Conservation (phyloP, 2,329 filamentous ascomycete species). For the Alternaria rosae region DNA sequence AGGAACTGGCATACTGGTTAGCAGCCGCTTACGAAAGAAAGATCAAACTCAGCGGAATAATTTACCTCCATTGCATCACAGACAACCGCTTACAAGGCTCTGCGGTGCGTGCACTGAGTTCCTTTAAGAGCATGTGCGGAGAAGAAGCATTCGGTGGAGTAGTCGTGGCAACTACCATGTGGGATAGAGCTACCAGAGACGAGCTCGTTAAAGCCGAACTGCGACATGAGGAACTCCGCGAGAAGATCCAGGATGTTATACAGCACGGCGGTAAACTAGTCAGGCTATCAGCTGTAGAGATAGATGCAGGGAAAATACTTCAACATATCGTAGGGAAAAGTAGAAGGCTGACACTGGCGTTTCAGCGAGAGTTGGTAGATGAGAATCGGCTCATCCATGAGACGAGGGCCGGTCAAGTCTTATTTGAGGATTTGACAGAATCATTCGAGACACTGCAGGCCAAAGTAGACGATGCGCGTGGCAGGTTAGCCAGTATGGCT, state of each 20-base stretch:
- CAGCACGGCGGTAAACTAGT: background rate
- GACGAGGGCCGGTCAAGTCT: conserved; percentile 2
- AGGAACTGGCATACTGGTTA: conserved; percentile 53
- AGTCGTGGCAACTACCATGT: conserved; percentile 54
- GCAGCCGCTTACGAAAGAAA: conserved; percentile 36
- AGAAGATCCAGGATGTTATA: background rate
- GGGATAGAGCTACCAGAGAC: conserved; percentile 36
- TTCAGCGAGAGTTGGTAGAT: conserved; percentile 10
- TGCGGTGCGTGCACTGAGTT: conserved; percentile 51
- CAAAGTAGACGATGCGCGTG: background rate
- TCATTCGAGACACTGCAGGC: background rate
- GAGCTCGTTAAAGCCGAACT: background rate
- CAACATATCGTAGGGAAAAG: conserved; percentile 6
- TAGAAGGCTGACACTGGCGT: background rate
- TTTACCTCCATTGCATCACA: conserved; percentile 57
- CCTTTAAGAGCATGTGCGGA: conserved; percentile 56
- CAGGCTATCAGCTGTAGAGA: background rate
- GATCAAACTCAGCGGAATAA: conserved; percentile 53
- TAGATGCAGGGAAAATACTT: conserved; percentile 8
- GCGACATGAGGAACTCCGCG: background rate
- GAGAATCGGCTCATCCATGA: background rate
- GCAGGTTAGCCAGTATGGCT: background rate
- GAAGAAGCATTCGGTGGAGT: conserved; percentile 51
- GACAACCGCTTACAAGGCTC: conserved; percentile 53
- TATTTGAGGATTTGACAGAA: background rate